Conservation (phyloP, 2,329 filamentous ascomycete genomes). For the Neonectria ditissima region DNA sequence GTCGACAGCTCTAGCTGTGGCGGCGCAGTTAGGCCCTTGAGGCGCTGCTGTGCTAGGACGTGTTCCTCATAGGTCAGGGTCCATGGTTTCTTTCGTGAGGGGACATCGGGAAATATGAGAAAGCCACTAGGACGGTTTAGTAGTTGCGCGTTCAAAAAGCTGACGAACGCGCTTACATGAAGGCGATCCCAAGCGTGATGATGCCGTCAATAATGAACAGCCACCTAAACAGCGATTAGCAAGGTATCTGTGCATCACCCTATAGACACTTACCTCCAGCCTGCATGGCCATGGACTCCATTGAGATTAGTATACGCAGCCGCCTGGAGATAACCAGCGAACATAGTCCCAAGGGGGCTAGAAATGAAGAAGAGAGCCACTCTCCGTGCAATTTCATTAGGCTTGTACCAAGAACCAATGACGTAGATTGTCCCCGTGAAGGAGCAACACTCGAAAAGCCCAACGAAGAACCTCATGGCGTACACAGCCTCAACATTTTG, state of each 20-base stretch:
- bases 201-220: conserved; percentile 70
- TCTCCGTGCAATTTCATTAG: conserved; percentile 52
- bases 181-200: conserved; percentile 66
- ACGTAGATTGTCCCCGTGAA: conserved; percentile 44
- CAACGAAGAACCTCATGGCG: conserved; percentile 56
- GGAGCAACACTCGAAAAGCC: conserved; percentile 45
- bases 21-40: conserved; percentile 44
- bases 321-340: conserved; percentile 61
- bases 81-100: conserved; percentile 47
- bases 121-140: conserved; percentile 45
- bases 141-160: neutral
- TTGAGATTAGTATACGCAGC: conserved; percentile 66
- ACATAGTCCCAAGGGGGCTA: conserved; percentile 57
- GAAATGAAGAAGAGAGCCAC: conserved; percentile 57
- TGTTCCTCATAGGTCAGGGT: conserved; percentile 48
- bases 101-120: conserved; percentile 48
- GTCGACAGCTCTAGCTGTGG: conserved; percentile 48
- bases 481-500: conserved; percentile 51
- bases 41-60: conserved; percentile 47
- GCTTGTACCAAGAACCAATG: conserved; percentile 57
- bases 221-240: conserved; percentile 47
- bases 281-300: conserved; percentile 56
- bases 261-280: conserved; percentile 21
- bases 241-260: neutral
- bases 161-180: conserved; percentile 46